Base-by-base conservation (phyloP, 2,329 filamentous ascomycete species). In the Fonsecaea monophora region DNA sequence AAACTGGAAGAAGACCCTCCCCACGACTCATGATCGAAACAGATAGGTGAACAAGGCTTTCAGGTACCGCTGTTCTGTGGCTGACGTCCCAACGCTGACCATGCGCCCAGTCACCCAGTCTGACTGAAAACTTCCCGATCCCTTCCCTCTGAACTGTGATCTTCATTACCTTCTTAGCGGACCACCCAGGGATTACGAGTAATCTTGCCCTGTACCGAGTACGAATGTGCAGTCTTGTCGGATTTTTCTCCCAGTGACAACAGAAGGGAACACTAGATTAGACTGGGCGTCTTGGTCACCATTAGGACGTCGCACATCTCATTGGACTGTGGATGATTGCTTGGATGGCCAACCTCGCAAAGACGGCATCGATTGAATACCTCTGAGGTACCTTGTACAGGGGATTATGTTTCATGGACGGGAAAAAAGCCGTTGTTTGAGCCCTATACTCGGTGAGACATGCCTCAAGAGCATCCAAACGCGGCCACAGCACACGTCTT, bases 51-150 rank as follows among this genome's bases (percentile, higher is more conserved):
- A 34, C n/a, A 53, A 54, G 59, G 34, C 45, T 42, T 53, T 45
- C 59, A 61, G 59, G 48, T 54, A 61, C 59, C 45, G 13, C 58
- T 21, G 50, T 42, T 9, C 18, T 35, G 53, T 61, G 59, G 59
- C 59, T 61, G 59, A 61, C 7, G 53, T 53, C 6, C 53, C 32
- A 35, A 37, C 37, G 59, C 59, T 61, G 45, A 61, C 18, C 42
- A 13, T 34, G 21, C 34, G 25, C 40, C 40, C 38, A 38, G 48
- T 53, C n/a, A 25, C 25, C 40, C 38, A 53, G 45, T 61, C 59
- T 61, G 45, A 61, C 59, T 25, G 45, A 50, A 61, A 61, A 61
- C 38, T 61, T 21, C 45, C 59, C 42, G 45, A 53, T 25, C 59
- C 32, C 58, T 21, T 48, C 30, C 40, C 34, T 61, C 15, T 61